Evolutionary conservation across 1,284 basidiomycete species (phyloP).

Genomic region (Cryptococcus sp.): DNA sequence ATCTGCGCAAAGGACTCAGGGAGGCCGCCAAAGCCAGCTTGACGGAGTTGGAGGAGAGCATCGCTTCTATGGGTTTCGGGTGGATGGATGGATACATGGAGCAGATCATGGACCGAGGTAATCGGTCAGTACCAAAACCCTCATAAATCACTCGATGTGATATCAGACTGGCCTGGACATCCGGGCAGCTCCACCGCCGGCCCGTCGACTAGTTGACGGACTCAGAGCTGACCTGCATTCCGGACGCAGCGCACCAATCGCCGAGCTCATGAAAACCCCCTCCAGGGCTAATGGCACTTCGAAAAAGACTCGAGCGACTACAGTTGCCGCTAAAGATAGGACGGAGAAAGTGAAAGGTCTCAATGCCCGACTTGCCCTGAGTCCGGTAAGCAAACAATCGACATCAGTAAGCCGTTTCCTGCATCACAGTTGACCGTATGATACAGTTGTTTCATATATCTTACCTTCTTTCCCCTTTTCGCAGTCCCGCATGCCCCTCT

Average conservation of each 20-base stretch:
- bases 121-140: slow-evolving; percentile 14
- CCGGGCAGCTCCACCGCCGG: too few species aligned
- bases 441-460: too few species aligned
- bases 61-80: slow-evolving; percentile 45
- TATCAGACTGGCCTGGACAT: neutral
- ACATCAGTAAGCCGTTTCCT: slow-evolving; percentile 1
- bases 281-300: slow-evolving; percentile 44
- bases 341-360: slow-evolving; percentile 36
- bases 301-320: slow-evolving; percentile 49
- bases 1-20: slow-evolving; percentile 35
- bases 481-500: slow-evolving; percentile 21
- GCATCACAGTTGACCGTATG: neutral
- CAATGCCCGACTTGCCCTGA: slow-evolving; percentile 37
- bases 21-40: slow-evolving; percentile 36
- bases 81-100: slow-evolving; percentile 52
- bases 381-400: slow-evolving; percentile 32
- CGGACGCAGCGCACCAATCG: slow-evolving; percentile 39
- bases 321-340: slow-evolving; percentile 39
- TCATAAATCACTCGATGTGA: neutral
- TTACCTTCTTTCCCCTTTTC: too few species aligned
- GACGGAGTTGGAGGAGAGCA: slow-evolving; percentile 39
- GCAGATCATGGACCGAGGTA: slow-evolving; percentile 31
- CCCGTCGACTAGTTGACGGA: neutral
- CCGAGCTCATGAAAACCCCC: slow-evolving; percentile 52
- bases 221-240: too few species aligned